Conservation (phyloP, 805 yeast species). For the Metschnikowia lochheadii region DNA sequence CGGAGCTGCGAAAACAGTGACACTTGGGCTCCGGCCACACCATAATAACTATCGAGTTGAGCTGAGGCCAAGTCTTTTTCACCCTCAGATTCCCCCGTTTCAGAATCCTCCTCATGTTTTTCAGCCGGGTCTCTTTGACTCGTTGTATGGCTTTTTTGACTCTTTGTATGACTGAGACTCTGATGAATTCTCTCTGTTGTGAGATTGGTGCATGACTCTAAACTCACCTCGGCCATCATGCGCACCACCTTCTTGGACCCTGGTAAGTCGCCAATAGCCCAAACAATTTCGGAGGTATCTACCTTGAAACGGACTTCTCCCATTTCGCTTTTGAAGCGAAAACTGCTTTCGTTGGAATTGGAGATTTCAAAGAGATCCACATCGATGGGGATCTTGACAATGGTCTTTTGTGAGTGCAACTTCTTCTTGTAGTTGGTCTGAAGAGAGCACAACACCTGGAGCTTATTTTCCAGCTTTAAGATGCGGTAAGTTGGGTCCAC, state of each 20-base stretch:
- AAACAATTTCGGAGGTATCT: constrained; percentile 62
- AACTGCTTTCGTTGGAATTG: constrained; percentile 10
- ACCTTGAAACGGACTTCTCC: constrained; percentile 73
- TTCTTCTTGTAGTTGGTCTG: constrained; percentile 33
- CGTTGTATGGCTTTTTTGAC: too few relatives aligned
- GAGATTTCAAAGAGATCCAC: constrained; percentile 30
- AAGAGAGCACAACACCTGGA: constrained; percentile 35
- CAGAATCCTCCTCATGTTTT: too few relatives aligned
- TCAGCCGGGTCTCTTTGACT: too few relatives aligned
- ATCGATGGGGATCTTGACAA: constrained; percentile 32
- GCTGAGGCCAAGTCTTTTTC: neutral
- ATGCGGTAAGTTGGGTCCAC: constrained; percentile 36
- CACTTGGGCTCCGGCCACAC: constrained; percentile 33
- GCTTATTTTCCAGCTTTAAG: constrained; percentile 16
- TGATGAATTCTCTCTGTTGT: neutral
- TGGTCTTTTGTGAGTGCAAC: constrained; percentile 29
- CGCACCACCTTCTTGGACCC: constrained; percentile 50
- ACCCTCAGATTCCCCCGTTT: neutral
- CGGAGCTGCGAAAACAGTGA: constrained; percentile 23
- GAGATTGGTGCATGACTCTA: constrained; percentile 1
- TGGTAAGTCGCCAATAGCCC: constrained; percentile 66
- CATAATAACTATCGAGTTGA: constrained; percentile 26
- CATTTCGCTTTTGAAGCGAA: constrained; percentile 49
- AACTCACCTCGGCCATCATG: constrained; percentile 52
- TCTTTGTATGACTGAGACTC: neutral